Base-by-base conservation (phyloP, 1,284 basidiomycete species). In the Erythrobasidium hasegawianum region DNA sequence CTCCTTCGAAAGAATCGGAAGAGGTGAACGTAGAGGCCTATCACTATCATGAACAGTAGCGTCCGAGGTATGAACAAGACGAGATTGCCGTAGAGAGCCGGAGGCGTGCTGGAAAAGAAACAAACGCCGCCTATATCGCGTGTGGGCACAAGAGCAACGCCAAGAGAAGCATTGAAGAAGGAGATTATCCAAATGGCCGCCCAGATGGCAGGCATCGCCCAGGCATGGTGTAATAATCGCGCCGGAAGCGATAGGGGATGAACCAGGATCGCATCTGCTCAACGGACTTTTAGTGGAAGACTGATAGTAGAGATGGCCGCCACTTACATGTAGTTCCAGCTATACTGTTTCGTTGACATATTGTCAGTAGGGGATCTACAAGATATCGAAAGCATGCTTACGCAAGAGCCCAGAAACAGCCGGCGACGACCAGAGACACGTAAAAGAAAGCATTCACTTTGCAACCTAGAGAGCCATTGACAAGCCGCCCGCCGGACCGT, bases 11-110 rank as follows among this genome's bases (percentile, higher is more conserved):
- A 66, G 58, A 69, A 69, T 38, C 56, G n/a, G 33, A 26, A 65
- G 13, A 69, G 58, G 11, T 47, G n/a, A 13, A 55, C n/a, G 53
- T 69, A 69, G 24, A 69, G 49, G 13, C 49, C 18, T 20, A 69
- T 59, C 41, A 69, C 58, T 43, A 66, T 43, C 24, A 64, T 26
- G 27, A 65, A 59, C 11, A 52, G 56, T 24, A 38, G 24, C 8
- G 64, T 49, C 27, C 68, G 55, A 45, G 62, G 67, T 2, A 68
- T 39, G 56, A 68, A 68, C 27, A 68, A 54, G 18, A 58, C 60
- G n/a, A 68, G 61, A n/a, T 68, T 64, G 27, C 60, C 60, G 26
- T 56, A 68, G 9, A 58, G 56, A 22, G 47, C 54, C 1, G 67
- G 58, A 26, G 41, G 24, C 4, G 41, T 39, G 20, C 29, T 45